phyloP scores from a whole-genome alignment of 1,284 basidiomycete genomes.

The Pisolithus thermaeus region DNA sequence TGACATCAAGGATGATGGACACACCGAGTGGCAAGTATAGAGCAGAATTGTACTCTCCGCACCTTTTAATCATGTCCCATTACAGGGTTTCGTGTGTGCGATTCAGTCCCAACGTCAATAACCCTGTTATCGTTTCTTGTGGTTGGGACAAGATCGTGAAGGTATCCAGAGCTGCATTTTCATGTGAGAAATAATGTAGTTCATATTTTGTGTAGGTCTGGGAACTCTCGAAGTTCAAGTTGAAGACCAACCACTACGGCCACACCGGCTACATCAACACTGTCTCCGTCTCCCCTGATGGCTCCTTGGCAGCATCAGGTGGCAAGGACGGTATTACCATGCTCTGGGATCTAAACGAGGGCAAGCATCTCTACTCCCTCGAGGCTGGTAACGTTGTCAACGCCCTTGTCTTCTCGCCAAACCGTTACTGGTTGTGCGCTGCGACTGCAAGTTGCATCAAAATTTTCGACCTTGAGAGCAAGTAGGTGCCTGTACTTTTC shows the following conservation, averaged over 20 bases:
- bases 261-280: conserved; percentile 99
- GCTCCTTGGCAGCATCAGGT: conserved; percentile 97
- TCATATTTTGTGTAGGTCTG: conserved; percentile 68
- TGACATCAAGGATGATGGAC: conserved; percentile 98
- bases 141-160: conserved; percentile 99
- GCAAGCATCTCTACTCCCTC: conserved; percentile 99
- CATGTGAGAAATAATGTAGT: conserved; percentile 6
- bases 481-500: conserved; percentile 51
- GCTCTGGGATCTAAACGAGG: conserved; percentile 99
- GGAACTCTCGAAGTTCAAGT: conserved; percentile 99
- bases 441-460: conserved; percentile 98
- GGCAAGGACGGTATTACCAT: conserved; percentile 99
- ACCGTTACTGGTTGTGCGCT: conserved; percentile 99
- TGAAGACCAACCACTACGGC: conserved; percentile 99
- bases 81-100: conserved; percentile 96
- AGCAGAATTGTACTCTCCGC: not conserved
- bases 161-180: conserved; percentile 59
- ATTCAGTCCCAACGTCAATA: conserved; percentile 97
- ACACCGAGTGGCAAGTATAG: conserved; percentile 79
- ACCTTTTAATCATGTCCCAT: conserved; percentile 5
- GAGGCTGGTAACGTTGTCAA: conserved; percentile 99
- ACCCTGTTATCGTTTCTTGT: conserved; percentile 98
- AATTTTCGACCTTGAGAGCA: conserved; percentile 98
- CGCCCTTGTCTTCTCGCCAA: conserved; percentile 98
- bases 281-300: conserved; percentile 97